Base-by-base conservation (phyloP, 371 early-diverging fungal genomes). In the Zopfochytrium polystomum region DNA sequence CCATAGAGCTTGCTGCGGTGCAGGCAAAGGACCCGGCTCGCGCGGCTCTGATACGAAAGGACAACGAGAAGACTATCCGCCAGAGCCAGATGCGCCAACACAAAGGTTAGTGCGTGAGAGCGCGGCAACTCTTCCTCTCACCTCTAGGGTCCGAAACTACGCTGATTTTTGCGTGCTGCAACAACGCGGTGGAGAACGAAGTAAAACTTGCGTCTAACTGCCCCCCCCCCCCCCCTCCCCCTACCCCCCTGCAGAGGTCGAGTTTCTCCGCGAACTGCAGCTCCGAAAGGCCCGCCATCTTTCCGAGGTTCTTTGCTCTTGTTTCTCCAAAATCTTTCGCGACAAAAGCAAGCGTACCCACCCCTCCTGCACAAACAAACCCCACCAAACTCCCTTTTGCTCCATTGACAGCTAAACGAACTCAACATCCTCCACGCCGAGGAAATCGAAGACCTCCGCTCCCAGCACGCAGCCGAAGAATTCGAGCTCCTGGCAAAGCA, bases 401-500 rank as follows among this genome's bases (percentile, higher is more conserved):
- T 32, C 46, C 2, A 15, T 52, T 27, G 20, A 20, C 44, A 60
- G 58, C 58, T 58, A 20, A 66, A 66, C 43, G 66, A 66, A 29
- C 30, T 66, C 20, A 61, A 66, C 29, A 52, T 66, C 52, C 43
- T 26, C 44, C 27, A 35, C 32, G 38, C 50, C 48, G 66, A 66
- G 49, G 66, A 66, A 43, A 23, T 60, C n/a, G 66, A 66, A 29
- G 60, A 60, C 26, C 33, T 66, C n/a, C 7, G 23, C 3, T 35
- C 51, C 20, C 56, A 55, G 26, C 62, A 66, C 22, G n/a, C 38
- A 15, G 22, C 5, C 20, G 66, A 66, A 42, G 66, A 66, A 43
- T 66, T 66, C 43, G 66, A 66, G 22, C 31, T 60, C 44, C 26
- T 60, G 5, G n/a, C 55, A 15, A 66, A 66, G 42, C 66, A 66